These are phyloP conservation scores for Trifolium fragiferum DNA, from an alignment of 306 rosid species.

Conservation along the genomic window DNA sequence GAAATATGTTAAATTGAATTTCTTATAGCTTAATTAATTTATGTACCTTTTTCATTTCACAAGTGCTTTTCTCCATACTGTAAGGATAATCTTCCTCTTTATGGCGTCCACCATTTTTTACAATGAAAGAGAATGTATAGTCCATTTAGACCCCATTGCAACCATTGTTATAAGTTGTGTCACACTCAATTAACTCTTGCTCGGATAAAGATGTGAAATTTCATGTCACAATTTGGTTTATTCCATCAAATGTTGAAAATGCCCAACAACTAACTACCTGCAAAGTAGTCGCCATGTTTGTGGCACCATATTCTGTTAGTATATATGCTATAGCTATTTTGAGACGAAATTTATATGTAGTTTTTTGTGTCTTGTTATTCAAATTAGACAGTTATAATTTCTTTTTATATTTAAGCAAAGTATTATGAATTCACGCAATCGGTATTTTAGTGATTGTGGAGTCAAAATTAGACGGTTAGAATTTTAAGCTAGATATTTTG, in stretches of 20 bases:
- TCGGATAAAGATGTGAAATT: constrained; percentile 66
- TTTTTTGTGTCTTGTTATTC: too few species aligned
- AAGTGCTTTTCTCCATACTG: constrained; percentile 84
- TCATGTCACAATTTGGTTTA: constrained; percentile 66
- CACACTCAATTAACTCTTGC: constrained; percentile 74
- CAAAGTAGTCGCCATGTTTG: not conserved
- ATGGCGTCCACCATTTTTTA: constrained; percentile 61
- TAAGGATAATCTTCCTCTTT: constrained; percentile 78
- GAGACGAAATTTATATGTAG: not conserved
- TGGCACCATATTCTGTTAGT: not conserved
- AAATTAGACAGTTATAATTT: too few species aligned
- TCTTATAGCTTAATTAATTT: not conserved
- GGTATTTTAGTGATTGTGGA: not conserved
- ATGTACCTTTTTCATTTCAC: constrained; percentile 72
- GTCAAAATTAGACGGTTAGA: not conserved
- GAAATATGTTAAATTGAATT: not conserved
- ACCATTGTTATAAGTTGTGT: constrained; percentile 66
- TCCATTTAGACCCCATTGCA: constrained; percentile 83
- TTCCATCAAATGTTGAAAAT: constrained; percentile 75
- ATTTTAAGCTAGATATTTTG: not conserved
- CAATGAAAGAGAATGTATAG: constrained; percentile 64
- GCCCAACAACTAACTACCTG: constrained; percentile 92
- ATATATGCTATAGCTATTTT: not conserved
- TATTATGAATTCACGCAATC: too few species aligned
- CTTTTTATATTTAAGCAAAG: too few species aligned